A percentile compares a stretch with the other conserved stretches of the same genome.
phyloP scores from a whole-genome alignment of 495 filamentous ascomycete species.

The Filosporella fistucella region DNA sequence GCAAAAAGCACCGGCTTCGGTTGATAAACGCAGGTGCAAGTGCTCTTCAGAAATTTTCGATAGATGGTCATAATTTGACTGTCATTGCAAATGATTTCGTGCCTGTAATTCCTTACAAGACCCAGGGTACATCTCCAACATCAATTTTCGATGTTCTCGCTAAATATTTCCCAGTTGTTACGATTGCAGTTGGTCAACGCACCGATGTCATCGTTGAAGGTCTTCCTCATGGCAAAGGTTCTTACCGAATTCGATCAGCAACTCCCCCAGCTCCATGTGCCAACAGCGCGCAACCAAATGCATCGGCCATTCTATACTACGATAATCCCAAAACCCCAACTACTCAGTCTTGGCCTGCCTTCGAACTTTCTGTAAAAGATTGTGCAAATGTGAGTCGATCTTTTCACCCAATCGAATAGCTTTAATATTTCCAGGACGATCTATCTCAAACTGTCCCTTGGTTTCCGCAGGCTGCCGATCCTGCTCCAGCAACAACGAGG shows the following conservation, averaged over 20 bases:
- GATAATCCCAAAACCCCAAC: no score
- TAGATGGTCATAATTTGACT: constrained; percentile 43
- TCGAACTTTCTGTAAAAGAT: no score
- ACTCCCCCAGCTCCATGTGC: neutral
- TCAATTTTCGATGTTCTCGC: no score
- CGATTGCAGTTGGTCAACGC: constrained; percentile 42
- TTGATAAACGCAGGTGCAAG: constrained; percentile 52
- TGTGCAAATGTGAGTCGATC: no score
- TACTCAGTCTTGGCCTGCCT: no score
- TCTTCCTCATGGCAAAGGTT: constrained; percentile 19
- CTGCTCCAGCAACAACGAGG: neutral
- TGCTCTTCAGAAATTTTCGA: constrained; percentile 38
- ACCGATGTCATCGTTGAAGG: constrained; percentile 50
- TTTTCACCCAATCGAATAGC: neutral
- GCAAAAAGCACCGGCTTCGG: constrained; percentile 45
- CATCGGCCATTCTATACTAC: no score
- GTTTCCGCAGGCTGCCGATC: neutral
- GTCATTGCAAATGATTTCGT: constrained; percentile 45
- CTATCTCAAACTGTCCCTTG: neutral
- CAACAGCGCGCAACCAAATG: neutral
- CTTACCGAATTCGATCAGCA: constrained; percentile 27
- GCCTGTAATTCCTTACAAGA: constrained; percentile 41
- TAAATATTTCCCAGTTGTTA: no score
- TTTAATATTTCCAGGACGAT: neutral
- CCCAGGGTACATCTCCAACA: constrained; percentile 6